Evolutionary conservation across 345 rosid species (phyloP).

Genomic region (Salix brachista): DNA sequence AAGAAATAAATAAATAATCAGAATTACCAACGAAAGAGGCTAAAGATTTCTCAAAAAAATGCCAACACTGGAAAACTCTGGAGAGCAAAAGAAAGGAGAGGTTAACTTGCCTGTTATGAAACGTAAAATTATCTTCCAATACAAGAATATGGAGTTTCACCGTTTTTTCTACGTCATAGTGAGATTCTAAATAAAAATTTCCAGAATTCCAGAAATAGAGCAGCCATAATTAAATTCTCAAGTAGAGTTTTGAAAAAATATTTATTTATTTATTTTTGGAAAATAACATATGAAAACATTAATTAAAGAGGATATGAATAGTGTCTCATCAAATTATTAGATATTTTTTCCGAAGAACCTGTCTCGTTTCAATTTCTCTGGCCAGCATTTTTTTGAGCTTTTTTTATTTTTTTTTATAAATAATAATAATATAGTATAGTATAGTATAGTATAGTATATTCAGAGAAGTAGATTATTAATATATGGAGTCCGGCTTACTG

Average conservation of each 20-base stretch:
- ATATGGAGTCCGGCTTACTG: too few species aligned
- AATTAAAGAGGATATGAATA: background rate
- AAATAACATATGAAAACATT: too few species aligned
- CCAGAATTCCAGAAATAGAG: too few species aligned
- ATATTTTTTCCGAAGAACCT: background rate
- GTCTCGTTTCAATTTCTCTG: background rate
- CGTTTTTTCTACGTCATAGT: too few species aligned
- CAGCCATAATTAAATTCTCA: too few species aligned
- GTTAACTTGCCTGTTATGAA: constrained; percentile 33
- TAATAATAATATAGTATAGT: background rate
- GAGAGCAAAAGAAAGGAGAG: constrained; percentile 16
- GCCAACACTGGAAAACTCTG: background rate
- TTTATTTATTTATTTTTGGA: too few species aligned
- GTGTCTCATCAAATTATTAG: background rate
- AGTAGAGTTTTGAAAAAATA: too few species aligned
- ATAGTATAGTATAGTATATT: background rate
- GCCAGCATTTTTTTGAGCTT: background rate
- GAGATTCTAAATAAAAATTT: too few species aligned
- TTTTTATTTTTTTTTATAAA: background rate
- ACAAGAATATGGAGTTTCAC: background rate
- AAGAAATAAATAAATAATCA: background rate
- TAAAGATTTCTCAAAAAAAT: background rate
- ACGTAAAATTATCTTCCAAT: constrained; percentile 22
- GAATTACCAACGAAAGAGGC: background rate
- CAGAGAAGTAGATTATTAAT: background rate